Conservation (phyloP, 352 stramenopile species). For the Pythium sukuiense region DNA sequence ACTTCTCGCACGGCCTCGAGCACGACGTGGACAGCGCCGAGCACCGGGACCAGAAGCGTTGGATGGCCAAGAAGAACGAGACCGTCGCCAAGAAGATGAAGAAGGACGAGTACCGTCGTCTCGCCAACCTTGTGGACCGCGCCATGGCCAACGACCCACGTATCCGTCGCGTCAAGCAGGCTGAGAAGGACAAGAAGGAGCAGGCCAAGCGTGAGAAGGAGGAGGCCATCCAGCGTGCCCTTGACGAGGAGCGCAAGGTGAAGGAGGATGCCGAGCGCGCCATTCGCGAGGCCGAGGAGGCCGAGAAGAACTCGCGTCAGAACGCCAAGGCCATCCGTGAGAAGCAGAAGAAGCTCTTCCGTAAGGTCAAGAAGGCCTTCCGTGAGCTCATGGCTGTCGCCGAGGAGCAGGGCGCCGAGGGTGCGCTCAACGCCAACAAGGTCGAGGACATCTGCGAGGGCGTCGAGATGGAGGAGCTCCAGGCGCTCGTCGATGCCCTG, state of each 20-base stretch:
- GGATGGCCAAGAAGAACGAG: conserved; percentile 90
- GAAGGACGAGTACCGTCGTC: conserved; percentile 85
- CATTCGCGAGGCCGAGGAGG: conserved; percentile 54
- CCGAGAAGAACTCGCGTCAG: conserved; percentile 66
- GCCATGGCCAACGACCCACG: conserved; percentile 71
- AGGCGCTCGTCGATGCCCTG: conserved; percentile 62
- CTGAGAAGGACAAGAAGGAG: conserved; percentile 84
- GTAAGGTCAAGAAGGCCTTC: conserved; percentile 86
- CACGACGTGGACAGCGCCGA: conserved; percentile 85
- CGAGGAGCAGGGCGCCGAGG: conserved; percentile 56
- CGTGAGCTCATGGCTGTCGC: conserved; percentile 70
- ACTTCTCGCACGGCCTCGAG: conserved; percentile 83
- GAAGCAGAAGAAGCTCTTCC: conserved; percentile 85
- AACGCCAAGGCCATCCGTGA: conserved; percentile 78
- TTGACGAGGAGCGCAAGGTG: conserved; percentile 69
- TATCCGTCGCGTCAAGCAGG: conserved; percentile 81
- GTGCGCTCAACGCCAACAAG: conserved; percentile 67
- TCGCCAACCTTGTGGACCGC: conserved; percentile 79
- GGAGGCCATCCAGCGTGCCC: conserved; percentile 56
- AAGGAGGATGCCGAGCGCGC: conserved; percentile 57
- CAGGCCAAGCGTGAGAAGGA: conserved; percentile 75
- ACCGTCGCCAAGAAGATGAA: conserved; percentile 85
- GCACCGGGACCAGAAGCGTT: conserved; percentile 85
- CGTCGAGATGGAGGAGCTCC: conserved; percentile 69
- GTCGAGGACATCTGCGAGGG: conserved; percentile 74